Evolutionary conservation across 2,329 filamentous ascomycete species (phyloP), one percentile per base, ranked within the genome.

Genomic region (Ascochyta fabae): DNA sequence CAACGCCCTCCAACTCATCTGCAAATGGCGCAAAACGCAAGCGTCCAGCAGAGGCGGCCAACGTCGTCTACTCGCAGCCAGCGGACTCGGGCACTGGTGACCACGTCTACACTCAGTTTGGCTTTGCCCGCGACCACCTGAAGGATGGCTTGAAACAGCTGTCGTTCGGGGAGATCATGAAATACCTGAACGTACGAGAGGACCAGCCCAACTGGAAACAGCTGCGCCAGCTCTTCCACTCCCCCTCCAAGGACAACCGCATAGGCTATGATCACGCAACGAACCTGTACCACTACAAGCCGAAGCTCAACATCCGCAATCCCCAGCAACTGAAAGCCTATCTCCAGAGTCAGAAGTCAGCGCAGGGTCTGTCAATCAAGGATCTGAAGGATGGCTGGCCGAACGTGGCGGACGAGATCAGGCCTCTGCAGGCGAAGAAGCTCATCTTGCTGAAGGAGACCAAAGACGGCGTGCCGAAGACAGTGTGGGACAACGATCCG

Each of bases 341-440:
- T 71, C 84, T 99, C 29, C 92, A 96, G 77, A 83, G 84, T 49
- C 92, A 93, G 77, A 86, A 86, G 48, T 92, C 92, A 56, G 90
- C 91, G 1, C 87, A 89, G 62, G 92, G 91, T 12, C 85, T 98
- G 50, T 84, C 83, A 34, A 91, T 98, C 60, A 92, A 92, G 74
- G 92, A 97, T 68, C 84, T 99, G 59, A 96, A 96, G 77, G 95
- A 99, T 73, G 95, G 95, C 60, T 99, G 95, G 95, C 87, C 89
- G 23, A 88, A 89, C 67, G 96, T 92, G 69, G 87, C 93, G 58
- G 85, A 88, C 19, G 85, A 89, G 9, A 89, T 99, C 72, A 85
- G 89, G 60, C 82, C 85, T 64, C 83, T 99, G 47, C 94, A 97
- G 79, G 78, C 78, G 36, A 85, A 90, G 72, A 88, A 93, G 70